phyloP scores from a whole-genome alignment of 148 eudicot genomes.

The Talinum fruticosum region DNA sequence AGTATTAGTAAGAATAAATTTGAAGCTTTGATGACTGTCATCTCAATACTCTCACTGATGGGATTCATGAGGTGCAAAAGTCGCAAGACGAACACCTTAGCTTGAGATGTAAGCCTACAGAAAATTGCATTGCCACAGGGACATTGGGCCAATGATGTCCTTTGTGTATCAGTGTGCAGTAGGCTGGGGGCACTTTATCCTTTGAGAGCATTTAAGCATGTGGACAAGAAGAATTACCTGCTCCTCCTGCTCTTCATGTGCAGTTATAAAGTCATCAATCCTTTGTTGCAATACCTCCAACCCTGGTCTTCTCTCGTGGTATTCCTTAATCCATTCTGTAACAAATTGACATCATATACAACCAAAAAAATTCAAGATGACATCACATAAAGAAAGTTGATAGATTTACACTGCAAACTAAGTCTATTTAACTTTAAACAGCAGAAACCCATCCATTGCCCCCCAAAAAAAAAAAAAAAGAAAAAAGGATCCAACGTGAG shows the following conservation, averaged over 20 bases:
- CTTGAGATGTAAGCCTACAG: not conserved
- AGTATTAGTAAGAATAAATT: too few relatives aligned
- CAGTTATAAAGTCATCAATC: conserved; percentile 74
- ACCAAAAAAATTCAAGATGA: not conserved
- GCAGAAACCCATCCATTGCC: not conserved
- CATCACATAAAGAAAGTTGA: not conserved
- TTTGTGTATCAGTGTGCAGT: not conserved
- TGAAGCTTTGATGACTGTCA: too few relatives aligned
- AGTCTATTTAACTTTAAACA: not conserved
- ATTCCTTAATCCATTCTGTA: conserved; percentile 74
- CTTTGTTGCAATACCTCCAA: conserved; percentile 65
- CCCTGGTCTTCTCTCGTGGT: conserved; percentile 66
- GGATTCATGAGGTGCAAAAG: not conserved
- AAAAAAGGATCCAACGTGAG: not conserved
- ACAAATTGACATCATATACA: conserved; percentile 9
- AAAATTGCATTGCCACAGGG: not conserved
- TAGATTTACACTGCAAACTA: not conserved
- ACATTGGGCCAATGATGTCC: not conserved
- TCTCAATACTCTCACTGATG: not conserved
- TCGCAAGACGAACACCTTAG: not conserved
- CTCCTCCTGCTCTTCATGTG: conserved; percentile 61
- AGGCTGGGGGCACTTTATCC: not conserved
- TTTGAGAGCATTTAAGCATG: not conserved
- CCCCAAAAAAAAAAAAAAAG: too few relatives aligned
- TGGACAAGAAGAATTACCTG: conserved; percentile 45